These are phyloP conservation scores for Plasmodium coatneyi DNA, from an alignment of 169 alveolate genomes.

Conservation along the genomic window DNA sequence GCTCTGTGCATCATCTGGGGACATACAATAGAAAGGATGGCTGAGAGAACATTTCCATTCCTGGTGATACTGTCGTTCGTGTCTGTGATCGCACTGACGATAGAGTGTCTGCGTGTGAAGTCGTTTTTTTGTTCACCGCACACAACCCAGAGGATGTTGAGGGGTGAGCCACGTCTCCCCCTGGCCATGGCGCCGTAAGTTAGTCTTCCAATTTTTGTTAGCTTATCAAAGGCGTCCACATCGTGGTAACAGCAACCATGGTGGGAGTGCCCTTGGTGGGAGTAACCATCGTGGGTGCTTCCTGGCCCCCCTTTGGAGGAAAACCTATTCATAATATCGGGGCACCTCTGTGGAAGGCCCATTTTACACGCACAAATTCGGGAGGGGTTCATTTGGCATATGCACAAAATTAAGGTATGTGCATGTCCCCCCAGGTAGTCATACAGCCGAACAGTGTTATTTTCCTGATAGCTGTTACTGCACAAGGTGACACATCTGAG, in stretches of 20 bases:
- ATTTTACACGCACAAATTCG: background rate
- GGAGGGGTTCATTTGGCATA: background rate
- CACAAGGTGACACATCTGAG: slow-evolving; percentile 3
- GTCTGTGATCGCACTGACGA: background rate
- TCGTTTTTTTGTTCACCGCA: slow-evolving; percentile 15
- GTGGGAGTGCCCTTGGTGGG: background rate
- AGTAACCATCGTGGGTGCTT: background rate
- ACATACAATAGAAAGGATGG: background rate
- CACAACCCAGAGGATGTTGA: slow-evolving; percentile 26
- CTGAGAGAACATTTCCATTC: background rate
- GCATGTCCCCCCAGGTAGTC: slow-evolving; percentile 19
- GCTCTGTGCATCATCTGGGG: background rate
- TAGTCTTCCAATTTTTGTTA: slow-evolving; percentile 15
- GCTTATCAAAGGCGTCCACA: background rate
- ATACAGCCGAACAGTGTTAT: slow-evolving; percentile 5
- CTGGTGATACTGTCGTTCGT: background rate
- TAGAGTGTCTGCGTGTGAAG: background rate
- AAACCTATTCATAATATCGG: background rate
- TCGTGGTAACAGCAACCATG: background rate
- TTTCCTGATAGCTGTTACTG: background rate
- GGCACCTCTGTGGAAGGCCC: background rate
- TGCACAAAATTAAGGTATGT: slow-evolving; percentile 42
- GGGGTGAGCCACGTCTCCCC: background rate
- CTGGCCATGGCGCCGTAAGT: slow-evolving; percentile 20
- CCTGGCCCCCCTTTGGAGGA: background rate